Evolutionary conservation across 768 basidiomycete species (phyloP).

Genomic region (Lentinus brumalis): DNA sequence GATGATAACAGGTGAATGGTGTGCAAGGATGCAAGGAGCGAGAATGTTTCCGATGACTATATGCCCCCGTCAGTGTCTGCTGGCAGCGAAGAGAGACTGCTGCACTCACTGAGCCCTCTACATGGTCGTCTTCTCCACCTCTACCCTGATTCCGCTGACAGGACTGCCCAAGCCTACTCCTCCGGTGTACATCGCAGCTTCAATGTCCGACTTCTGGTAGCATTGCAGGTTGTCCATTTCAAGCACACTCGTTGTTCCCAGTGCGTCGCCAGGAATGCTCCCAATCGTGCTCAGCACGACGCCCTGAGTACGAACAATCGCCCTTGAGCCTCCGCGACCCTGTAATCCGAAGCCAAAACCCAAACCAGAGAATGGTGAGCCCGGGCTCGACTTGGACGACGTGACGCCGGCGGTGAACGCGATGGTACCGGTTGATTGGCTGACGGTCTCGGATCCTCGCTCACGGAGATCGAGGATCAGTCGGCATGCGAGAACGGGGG

Average conservation of each 20-base stretch:
- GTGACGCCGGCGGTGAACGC: slow-evolving; percentile 32
- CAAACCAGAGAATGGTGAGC: slow-evolving; percentile 31
- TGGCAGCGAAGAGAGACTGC: background rate
- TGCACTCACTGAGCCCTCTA: slow-evolving; percentile 3
- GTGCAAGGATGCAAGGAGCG: background rate
- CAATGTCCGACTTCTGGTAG: slow-evolving; percentile 26
- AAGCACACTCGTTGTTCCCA: slow-evolving; percentile 25
- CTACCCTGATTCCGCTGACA: slow-evolving; percentile 32
- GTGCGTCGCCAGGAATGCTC: slow-evolving; percentile 27
- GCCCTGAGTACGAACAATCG: slow-evolving; percentile 27
- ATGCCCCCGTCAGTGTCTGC: background rate
- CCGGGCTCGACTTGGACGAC: slow-evolving; percentile 30
- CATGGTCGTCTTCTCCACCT: slow-evolving; percentile 36
- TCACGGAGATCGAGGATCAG: slow-evolving; percentile 83
- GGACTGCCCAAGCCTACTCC: slow-evolving; percentile 20
- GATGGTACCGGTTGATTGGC: slow-evolving; percentile 51
- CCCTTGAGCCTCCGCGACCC: slow-evolving; percentile 26
- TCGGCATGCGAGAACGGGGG: slow-evolving; percentile 77
- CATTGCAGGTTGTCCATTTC: slow-evolving; percentile 30
- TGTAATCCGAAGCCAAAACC: slow-evolving; percentile 26
- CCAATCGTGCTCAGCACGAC: slow-evolving; percentile 34
- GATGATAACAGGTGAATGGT: background rate
- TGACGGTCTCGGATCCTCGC: slow-evolving; percentile 77
- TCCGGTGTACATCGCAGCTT: slow-evolving; percentile 15
- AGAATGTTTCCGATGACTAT: slow-evolving; percentile 6